Percentiles rank a stretch among this genome's conserved stretches.
Evolutionary conservation across 2,329 filamentous ascomycete species (phyloP).

Genomic region (Dactylellina cionopaga): DNA sequence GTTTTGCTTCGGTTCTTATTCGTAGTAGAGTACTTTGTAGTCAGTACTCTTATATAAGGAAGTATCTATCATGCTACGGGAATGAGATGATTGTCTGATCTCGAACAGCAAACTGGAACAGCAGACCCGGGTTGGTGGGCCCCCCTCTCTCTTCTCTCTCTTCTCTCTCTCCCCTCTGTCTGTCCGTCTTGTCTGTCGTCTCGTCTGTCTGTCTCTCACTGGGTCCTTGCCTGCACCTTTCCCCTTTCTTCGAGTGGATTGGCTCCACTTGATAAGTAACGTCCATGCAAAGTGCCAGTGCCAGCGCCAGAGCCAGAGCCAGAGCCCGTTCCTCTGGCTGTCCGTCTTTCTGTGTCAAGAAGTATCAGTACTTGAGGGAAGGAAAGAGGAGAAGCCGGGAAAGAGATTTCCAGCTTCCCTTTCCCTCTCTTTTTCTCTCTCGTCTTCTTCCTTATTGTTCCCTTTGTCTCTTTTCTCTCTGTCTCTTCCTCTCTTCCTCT

Average conservation of each 20-base stretch:
- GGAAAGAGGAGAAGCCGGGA: background rate
- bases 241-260: too few species aligned
- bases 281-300: too few species aligned
- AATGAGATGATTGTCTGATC: too few species aligned
- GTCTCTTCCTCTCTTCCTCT: background rate
- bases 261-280: too few species aligned
- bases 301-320: too few species aligned
- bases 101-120: background rate
- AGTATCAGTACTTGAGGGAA: background rate
- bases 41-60: too few species aligned
- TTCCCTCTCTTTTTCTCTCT: background rate
- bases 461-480: background rate
- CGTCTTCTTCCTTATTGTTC: background rate
- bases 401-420: background rate
- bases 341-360: background rate
- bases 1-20: too few species aligned
- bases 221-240: too few species aligned
- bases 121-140: slow-evolving; percentile 51
- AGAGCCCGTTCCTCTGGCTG: too few species aligned
- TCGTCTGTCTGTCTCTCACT: too few species aligned
- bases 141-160: background rate
- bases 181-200: background rate
- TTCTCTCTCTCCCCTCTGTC: slow-evolving; percentile 2
- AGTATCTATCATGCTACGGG: too few species aligned
- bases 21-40: too few species aligned